Evolutionary conservation across 139 green algal genomes (phyloP).

Genomic region (Yamagishiella unicocca): DNA sequence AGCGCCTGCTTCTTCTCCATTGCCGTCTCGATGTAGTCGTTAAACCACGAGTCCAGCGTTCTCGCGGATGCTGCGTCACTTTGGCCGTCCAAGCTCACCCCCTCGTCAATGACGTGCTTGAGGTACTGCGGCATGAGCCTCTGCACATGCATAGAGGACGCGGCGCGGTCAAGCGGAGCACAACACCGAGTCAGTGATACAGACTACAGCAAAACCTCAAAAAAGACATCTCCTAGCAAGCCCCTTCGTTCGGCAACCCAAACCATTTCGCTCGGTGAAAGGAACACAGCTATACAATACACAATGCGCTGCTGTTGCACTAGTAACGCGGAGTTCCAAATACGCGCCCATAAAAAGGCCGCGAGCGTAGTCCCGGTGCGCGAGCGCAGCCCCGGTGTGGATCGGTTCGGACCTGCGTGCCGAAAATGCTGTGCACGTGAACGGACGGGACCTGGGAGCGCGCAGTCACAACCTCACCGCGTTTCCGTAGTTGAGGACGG

Average conservation of each 20-base stretch:
- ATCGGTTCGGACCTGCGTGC: too few species aligned
- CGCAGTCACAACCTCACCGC: neutral
- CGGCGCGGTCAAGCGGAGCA: neutral
- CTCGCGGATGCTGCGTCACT: neutral
- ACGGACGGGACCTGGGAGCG: neutral
- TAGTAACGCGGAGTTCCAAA: neutral
- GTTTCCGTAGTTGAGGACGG: neutral
- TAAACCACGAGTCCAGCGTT: neutral
- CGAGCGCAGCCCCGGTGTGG: too few species aligned
- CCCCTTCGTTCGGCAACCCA: too few species aligned
- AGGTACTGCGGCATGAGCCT: conserved; percentile 16
- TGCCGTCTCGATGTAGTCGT: neutral
- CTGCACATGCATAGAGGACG: neutral
- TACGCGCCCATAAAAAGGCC: neutral
- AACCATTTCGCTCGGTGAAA: too few species aligned
- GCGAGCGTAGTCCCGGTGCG: too few species aligned
- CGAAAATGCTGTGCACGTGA: neutral
- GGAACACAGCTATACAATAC: too few species aligned
- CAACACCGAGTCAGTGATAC: neutral
- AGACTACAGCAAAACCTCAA: neutral
- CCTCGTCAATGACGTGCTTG: neutral
- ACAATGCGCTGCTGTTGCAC: neutral
- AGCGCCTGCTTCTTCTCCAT: neutral
- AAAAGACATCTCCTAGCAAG: too few species aligned
- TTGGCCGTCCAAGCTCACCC: neutral